Percentiles rank a stretch among this genome's conserved stretches.
These are phyloP conservation scores for Pseudocercospora vitis DNA, from an alignment of 2,329 filamentous ascomycete genomes.

Conservation along the genomic window DNA sequence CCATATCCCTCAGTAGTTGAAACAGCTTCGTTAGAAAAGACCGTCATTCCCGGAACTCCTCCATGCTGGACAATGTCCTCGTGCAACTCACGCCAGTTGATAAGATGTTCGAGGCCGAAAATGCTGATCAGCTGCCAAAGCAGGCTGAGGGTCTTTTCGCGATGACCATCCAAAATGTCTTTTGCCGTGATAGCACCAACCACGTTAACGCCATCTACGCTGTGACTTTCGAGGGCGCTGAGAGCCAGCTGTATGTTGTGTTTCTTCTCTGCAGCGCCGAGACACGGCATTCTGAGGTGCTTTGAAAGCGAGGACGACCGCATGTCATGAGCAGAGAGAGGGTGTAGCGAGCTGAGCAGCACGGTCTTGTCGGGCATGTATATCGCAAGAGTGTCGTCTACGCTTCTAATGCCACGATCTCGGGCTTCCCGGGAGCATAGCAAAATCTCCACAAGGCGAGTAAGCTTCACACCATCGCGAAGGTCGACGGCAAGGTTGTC, in stretches of 20 bases:
- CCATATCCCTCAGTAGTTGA: constrained; percentile 24
- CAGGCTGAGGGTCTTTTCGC: constrained; percentile 62
- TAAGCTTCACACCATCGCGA: constrained; percentile 61
- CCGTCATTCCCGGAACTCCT: neutral
- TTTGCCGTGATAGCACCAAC: constrained; percentile 51
- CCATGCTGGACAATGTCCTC: constrained; percentile 43
- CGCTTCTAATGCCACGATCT: neutral
- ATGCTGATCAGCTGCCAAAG: constrained; percentile 61
- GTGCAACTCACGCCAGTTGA: constrained; percentile 57
- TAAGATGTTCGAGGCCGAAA: constrained; percentile 55
- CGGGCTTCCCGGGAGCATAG: constrained; percentile 34
- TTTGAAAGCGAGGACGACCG: constrained; percentile 49
- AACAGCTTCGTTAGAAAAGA: neutral
- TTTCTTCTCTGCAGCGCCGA: constrained; percentile 56
- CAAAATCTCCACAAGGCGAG: constrained; percentile 59
- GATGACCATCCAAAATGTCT: constrained; percentile 64
- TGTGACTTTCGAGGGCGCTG: constrained; percentile 49
- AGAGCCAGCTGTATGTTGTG: constrained; percentile 62
- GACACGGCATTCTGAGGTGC: constrained; percentile 59
- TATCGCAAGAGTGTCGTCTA: constrained; percentile 46
- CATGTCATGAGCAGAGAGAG: constrained; percentile 1
- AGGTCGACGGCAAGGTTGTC: constrained; percentile 63
- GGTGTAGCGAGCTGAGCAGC: constrained; percentile 38
- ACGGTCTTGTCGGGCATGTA: constrained; percentile 48
- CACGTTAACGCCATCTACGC: constrained; percentile 43